phyloP scores from a whole-genome alignment of 2,329 filamentous ascomycete species.

The Emericellopsis atlantica region DNA sequence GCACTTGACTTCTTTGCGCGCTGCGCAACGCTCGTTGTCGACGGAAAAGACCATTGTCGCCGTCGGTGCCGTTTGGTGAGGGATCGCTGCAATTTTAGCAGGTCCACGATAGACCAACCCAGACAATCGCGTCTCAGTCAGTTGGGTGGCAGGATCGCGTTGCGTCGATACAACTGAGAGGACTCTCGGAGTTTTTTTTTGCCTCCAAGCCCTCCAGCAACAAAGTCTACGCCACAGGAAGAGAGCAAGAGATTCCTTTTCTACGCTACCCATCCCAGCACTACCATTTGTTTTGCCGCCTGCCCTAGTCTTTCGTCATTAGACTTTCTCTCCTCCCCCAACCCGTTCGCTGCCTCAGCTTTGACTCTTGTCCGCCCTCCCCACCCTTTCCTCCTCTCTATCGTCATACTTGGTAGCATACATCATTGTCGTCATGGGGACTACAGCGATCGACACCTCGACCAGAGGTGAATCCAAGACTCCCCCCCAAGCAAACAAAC shows the following conservation, averaged over 20 bases:
- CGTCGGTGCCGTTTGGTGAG: too few species aligned
- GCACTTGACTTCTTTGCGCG: too few species aligned
- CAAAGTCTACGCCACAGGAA: background rate
- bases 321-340: slow-evolving; percentile 5
- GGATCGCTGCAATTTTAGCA: too few species aligned
- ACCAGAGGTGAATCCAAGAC: slow-evolving; percentile 32
- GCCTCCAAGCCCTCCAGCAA: background rate
- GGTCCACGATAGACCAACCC: too few species aligned
- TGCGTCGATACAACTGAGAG: too few species aligned
- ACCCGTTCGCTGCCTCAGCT: slow-evolving; percentile 3
- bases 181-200: background rate
- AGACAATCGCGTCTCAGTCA: too few species aligned
- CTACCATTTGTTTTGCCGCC: background rate
- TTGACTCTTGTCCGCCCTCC: slow-evolving; percentile 11
- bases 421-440: slow-evolving; percentile 37
- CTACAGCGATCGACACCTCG: slow-evolving; percentile 25
- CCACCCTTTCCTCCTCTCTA: slow-evolving; percentile 9
- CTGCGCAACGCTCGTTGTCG: background rate
- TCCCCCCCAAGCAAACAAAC: slow-evolving; percentile 30
- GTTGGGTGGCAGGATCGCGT: too few species aligned
- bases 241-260: background rate
- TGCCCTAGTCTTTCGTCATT: slow-evolving; percentile 6
- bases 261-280: background rate
- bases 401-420: slow-evolving; percentile 20
- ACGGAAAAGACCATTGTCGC: background rate